Conservation (phyloP, 2,329 filamentous ascomycete genomes). For the Sphaerulina vaccinii region DNA sequence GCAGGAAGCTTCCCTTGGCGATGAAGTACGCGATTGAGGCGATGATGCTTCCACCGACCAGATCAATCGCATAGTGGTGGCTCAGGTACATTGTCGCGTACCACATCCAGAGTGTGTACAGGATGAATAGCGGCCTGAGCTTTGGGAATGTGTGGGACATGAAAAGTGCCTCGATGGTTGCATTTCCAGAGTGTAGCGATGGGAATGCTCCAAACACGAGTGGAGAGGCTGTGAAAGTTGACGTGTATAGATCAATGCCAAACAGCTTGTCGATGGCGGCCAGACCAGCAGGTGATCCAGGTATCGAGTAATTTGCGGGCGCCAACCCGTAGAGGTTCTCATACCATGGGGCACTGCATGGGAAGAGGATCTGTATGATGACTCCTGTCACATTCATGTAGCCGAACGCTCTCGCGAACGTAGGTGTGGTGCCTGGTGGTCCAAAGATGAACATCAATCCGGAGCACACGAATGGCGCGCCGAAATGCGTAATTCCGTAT, state of each 20-base stretch:
- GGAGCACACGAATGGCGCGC: constrained; percentile 76
- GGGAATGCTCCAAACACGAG: constrained; percentile 95
- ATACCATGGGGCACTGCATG: constrained; percentile 95
- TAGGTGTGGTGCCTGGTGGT: constrained; percentile 78
- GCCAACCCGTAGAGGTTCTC: constrained; percentile 89
- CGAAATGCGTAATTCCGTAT: constrained; percentile 89
- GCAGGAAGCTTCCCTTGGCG: constrained; percentile 75
- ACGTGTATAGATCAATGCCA: constrained; percentile 88
- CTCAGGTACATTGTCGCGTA: constrained; percentile 98
- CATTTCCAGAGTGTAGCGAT: constrained; percentile 84
- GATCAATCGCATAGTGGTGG: constrained; percentile 93
- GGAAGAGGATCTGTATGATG: constrained; percentile 83
- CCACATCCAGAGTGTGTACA: constrained; percentile 91
- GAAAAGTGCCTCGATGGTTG: constrained; percentile 85
- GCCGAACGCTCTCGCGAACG: constrained; percentile 83
- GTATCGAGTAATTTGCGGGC: constrained; percentile 88
- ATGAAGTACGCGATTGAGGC: constrained; percentile 72
- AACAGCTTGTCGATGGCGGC: constrained; percentile 87
- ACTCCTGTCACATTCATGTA: constrained; percentile 91
- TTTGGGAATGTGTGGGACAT: constrained; percentile 89
- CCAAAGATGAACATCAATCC: constrained; percentile 82
- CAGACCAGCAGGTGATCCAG: constrained; percentile 83
- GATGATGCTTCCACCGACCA: constrained; percentile 75
- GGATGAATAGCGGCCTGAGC: constrained; percentile 73
- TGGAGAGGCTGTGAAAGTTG: constrained; percentile 83